Conservation (phyloP, 2,329 filamentous ascomycete genomes). For the Falciphora oryzae region DNA sequence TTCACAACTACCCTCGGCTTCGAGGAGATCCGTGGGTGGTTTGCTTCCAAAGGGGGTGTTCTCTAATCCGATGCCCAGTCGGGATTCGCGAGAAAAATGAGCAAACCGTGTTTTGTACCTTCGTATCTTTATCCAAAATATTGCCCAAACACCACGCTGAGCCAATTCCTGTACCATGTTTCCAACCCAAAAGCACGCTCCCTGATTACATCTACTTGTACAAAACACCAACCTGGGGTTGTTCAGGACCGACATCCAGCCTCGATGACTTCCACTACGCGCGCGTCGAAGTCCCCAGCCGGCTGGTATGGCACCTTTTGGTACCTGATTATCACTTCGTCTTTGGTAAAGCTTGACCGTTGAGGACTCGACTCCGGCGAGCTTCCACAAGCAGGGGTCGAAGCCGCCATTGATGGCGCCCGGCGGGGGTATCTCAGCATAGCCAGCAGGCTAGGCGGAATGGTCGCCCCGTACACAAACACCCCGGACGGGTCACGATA, state of each 20-base stretch:
- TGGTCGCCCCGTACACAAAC: neutral
- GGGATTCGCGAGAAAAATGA: no score
- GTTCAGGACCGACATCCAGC: neutral
- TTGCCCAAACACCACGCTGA: neutral
- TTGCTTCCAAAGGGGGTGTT: conserved; percentile 11
- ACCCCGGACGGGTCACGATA: neutral
- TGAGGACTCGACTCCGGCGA: neutral
- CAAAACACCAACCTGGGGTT: neutral
- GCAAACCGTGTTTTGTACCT: neutral
- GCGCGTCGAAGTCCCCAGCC: neutral
- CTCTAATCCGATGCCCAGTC: neutral
- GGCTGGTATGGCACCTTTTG: neutral
- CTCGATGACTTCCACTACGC: neutral
- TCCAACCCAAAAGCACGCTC: neutral
- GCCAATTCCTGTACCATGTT: neutral
- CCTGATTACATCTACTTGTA: neutral
- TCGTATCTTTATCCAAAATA: neutral
- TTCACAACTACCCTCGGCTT: conserved; percentile 18
- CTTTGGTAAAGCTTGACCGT: neutral
- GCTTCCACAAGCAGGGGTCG: neutral
- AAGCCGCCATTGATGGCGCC: neutral
- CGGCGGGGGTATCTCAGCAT: neutral
- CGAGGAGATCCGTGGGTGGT: conserved; percentile 18
- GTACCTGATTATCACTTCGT: neutral
- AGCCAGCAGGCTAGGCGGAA: neutral